These are phyloP conservation scores for Mrakia hoshinonis DNA, from an alignment of 768 basidiomycete species.

Conservation along the genomic window DNA sequence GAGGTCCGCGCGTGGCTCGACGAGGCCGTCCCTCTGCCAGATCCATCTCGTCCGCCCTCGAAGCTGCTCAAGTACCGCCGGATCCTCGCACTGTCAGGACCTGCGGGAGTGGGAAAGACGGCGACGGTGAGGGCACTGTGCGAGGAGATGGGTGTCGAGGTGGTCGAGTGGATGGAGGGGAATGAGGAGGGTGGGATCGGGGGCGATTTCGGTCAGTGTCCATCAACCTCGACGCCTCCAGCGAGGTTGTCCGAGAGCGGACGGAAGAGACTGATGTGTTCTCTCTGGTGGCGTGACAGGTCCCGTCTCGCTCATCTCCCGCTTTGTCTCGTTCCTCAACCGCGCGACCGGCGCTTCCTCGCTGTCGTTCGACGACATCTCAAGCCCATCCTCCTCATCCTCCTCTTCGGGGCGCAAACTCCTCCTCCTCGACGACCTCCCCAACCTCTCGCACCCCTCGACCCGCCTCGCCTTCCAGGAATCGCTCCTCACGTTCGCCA, in stretches of 20 bases:
- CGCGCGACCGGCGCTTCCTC: conserved; percentile 43
- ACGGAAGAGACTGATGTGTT: too few relatives aligned
- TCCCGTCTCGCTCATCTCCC: conserved; percentile 46
- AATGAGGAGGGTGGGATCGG: conserved; percentile 48
- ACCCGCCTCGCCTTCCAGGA: conserved; percentile 67
- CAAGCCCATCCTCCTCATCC: conserved; percentile 50
- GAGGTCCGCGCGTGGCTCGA: conserved; percentile 38
- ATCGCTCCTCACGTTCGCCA: conserved; percentile 54
- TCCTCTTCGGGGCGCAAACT: conserved; percentile 49
- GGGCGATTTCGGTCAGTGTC: conserved; percentile 39
- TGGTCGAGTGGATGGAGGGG: conserved; percentile 76
- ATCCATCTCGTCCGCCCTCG: background rate
- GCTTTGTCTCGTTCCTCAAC: conserved; percentile 66
- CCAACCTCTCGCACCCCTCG: conserved; percentile 69
- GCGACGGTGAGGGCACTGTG: conserved; percentile 69
- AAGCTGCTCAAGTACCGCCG: conserved; percentile 66
- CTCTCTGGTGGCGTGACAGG: conserved; percentile 32
- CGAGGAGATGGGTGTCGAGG: conserved; percentile 62
- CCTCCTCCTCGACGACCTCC: conserved; percentile 79
- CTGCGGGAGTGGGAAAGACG: conserved; percentile 85
- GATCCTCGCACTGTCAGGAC: conserved; percentile 75
- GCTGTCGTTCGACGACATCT: conserved; percentile 32
- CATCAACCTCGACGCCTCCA: background rate
- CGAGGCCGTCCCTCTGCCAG: conserved; percentile 31
- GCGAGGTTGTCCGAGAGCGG: too few relatives aligned